phyloP scores from a whole-genome alignment of 1,139 yeast genomes.

The Debaryomycetaceae sp. region DNA sequence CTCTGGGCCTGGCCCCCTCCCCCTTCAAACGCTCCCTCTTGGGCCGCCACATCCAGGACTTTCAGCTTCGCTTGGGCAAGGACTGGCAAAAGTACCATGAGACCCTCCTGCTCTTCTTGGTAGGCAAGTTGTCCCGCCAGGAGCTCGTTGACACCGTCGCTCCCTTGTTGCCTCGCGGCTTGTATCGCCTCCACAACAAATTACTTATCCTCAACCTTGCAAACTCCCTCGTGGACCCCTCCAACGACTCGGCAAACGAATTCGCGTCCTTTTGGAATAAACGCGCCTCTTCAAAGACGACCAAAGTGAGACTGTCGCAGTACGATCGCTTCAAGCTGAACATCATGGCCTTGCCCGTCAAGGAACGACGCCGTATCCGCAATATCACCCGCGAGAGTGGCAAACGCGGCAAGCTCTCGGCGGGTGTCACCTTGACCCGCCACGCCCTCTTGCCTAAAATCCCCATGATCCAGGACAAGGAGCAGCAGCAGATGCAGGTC shows the following conservation, averaged over 20 bases:
- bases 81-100: constrained; percentile 86
- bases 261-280: constrained; percentile 52
- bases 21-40: constrained; percentile 50
- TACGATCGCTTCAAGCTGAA: constrained; percentile 77
- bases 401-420: constrained; percentile 62
- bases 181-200: constrained; percentile 62
- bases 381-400: constrained; percentile 76
- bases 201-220: constrained; percentile 72
- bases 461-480: constrained; percentile 63
- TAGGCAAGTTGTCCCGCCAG: constrained; percentile 67
- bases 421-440: constrained; percentile 72
- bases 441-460: constrained; percentile 80
- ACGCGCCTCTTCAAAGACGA: constrained; percentile 26
- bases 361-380: constrained; percentile 79
- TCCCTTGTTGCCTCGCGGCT: constrained; percentile 41
- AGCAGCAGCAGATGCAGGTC: constrained; percentile 36
- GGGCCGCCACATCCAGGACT: constrained; percentile 60
- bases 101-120: constrained; percentile 60
- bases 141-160: constrained; percentile 55
- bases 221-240: constrained; percentile 68
- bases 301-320: constrained; percentile 46
- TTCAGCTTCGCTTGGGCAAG: constrained; percentile 60
- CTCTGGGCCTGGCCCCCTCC: no score
- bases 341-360: constrained; percentile 75
- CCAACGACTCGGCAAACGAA: constrained; percentile 30